Percentiles rank a stretch among this genome's conserved stretches.
Conservation (phyloP, 352 stramenopile species). For the Phytophthora podocarpi region DNA sequence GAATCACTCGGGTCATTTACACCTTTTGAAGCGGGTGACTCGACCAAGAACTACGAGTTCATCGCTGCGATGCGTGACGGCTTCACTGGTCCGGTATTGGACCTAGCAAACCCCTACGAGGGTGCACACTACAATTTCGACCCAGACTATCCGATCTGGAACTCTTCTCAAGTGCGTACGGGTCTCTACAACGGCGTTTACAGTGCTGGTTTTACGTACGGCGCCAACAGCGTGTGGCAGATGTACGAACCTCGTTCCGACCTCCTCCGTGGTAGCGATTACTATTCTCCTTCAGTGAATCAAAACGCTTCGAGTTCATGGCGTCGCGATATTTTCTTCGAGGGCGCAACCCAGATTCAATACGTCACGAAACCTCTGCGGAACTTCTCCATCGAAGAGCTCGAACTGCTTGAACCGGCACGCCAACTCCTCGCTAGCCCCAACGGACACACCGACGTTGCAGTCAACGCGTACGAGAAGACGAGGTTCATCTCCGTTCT, state of each 20-base stretch:
- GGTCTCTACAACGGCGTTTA: slow-evolving; percentile 32
- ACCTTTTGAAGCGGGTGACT: not conserved
- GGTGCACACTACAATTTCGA: slow-evolving; percentile 23
- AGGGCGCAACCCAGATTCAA: slow-evolving; percentile 19
- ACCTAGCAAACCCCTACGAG: slow-evolving; percentile 33
- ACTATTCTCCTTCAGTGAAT: slow-evolving; percentile 13
- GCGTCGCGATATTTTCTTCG: slow-evolving; percentile 20
- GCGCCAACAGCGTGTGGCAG: slow-evolving; percentile 29
- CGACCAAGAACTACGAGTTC: slow-evolving; percentile 27
- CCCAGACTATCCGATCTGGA: slow-evolving; percentile 10
- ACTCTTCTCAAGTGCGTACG: slow-evolving; percentile 22
- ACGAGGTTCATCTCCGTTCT: slow-evolving; percentile 32
- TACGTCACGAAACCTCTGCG: slow-evolving; percentile 30
- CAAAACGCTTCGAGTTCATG: slow-evolving; percentile 27
- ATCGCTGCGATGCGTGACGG: slow-evolving; percentile 14
- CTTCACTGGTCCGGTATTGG: slow-evolving; percentile 23
- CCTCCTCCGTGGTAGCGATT: slow-evolving; percentile 19
- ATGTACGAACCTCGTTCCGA: slow-evolving; percentile 26
- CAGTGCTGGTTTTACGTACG: slow-evolving; percentile 26
- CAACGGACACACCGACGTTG: not conserved
- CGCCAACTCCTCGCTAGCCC: slow-evolving; percentile 18
- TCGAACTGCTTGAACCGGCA: slow-evolving; percentile 16
- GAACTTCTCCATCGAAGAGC: not conserved
- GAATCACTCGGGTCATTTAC: slow-evolving; percentile 1
- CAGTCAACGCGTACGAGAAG: slow-evolving; percentile 19